These are phyloP conservation scores for Geum urbanum DNA, from an alignment of 306 rosid genomes.

Conservation along the genomic window DNA sequence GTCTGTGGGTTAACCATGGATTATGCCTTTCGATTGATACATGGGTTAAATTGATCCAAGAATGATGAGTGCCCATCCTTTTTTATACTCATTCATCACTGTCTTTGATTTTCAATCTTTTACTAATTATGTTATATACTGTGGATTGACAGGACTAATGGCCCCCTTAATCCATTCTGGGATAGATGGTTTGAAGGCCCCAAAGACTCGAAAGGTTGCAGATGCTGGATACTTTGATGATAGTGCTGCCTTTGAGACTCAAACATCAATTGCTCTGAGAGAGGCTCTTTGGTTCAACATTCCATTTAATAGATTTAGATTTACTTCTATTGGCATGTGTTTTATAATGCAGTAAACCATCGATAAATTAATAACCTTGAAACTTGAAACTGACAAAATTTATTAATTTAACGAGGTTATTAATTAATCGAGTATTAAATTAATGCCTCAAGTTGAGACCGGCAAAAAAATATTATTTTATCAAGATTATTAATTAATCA, in stretches of 20 bases:
- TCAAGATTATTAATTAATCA: no score
- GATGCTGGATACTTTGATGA: conserved; percentile 82
- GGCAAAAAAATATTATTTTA: no score
- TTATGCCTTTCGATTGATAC: not conserved
- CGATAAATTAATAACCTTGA: no score
- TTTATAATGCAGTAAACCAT: no score
- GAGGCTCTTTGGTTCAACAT: conserved; percentile 27
- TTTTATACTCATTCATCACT: no score
- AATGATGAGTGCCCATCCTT: not conserved
- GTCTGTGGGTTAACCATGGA: not conserved
- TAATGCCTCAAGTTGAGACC: no score
- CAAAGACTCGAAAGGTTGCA: conserved; percentile 77
- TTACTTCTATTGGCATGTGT: not conserved
- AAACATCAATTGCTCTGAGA: conserved; percentile 10
- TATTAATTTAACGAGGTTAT: no score
- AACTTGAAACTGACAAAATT: no score
- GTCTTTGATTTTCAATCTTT: not conserved
- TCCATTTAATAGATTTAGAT: not conserved
- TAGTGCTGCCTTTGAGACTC: conserved; percentile 17
- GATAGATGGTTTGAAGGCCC: conserved; percentile 98
- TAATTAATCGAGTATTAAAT: no score
- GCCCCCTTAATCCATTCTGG: conserved; percentile 76
- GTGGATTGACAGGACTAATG: conserved; percentile 52
- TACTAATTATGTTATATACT: conserved; percentile 18
- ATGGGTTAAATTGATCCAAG: not conserved